phyloP scores from a whole-genome alignment of 2,329 filamentous ascomycete species.

The Podosphaera xanthii region DNA sequence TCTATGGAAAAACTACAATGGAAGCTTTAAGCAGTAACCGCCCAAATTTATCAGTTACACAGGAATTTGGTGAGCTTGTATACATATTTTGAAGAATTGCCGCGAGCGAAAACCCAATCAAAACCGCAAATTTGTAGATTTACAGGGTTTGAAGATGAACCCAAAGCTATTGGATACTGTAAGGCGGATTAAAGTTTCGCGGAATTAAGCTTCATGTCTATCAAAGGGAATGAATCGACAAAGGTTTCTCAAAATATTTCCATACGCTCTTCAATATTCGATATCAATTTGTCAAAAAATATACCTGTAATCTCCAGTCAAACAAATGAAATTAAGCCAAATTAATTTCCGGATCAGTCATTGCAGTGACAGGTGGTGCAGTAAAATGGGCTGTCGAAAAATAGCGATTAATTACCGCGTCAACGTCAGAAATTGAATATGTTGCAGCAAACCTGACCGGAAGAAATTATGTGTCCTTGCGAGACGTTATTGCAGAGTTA shows the following conservation, averaged over 20 bases:
- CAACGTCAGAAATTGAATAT: no score
- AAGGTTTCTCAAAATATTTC: background rate
- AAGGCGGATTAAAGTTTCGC: background rate
- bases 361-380: no score
- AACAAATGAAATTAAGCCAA: background rate
- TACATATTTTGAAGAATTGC: background rate
- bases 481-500: no score
- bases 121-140: background rate
- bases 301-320: background rate
- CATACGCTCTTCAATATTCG: background rate
- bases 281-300: background rate
- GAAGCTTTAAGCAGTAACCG: background rate
- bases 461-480: no score
- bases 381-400: no score
- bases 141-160: background rate
- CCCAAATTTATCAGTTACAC: background rate
- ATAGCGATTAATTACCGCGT: no score
- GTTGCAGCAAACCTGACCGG: no score
- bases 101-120: background rate
- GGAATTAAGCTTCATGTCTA: background rate
- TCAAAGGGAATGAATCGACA: background rate
- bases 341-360: no score
- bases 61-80: background rate
- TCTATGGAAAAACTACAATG: background rate
- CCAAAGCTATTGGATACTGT: no score